phyloP scores from a whole-genome alignment of 148 eudicot species.

The Chenopodium berlandieri region DNA sequence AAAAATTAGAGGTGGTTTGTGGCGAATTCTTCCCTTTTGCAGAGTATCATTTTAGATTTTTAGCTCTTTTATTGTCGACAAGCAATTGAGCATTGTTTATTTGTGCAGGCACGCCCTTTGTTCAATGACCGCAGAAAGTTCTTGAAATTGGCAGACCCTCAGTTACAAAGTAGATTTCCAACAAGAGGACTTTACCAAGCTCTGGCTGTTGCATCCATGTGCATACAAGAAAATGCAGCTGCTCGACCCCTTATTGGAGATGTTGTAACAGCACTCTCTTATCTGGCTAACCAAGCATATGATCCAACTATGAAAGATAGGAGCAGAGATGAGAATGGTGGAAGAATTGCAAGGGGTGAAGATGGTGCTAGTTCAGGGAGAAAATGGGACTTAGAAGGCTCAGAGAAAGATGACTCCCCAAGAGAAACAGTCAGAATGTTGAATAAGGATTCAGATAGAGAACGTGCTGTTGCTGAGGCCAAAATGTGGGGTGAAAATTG shows the following conservation, averaged over 20 bases:
- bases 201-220: constrained; percentile 88
- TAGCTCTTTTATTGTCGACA: neutral
- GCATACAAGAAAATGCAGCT: constrained; percentile 81
- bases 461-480: constrained; percentile 85
- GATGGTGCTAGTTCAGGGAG: constrained; percentile 60
- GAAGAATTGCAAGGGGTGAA: constrained; percentile 48
- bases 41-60: neutral
- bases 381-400: constrained; percentile 68
- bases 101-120: constrained; percentile 76
- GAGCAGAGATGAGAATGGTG: constrained; percentile 46
- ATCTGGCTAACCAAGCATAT: constrained; percentile 72
- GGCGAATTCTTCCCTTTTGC: neutral
- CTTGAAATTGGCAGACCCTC: constrained; percentile 65
- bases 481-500: constrained; percentile 88
- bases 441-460: constrained; percentile 62
- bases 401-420: constrained; percentile 73
- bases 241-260: constrained; percentile 82
- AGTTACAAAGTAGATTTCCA: constrained; percentile 66
- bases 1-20: neutral
- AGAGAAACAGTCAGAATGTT: constrained; percentile 57
- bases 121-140: constrained; percentile 69
- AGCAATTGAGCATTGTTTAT: neutral
- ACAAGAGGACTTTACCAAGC: constrained; percentile 84
- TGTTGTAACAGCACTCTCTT: constrained; percentile 89
- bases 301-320: constrained; percentile 47